Base-by-base conservation (phyloP, 805 yeast genomes). In the Candida sonorensis region DNA sequence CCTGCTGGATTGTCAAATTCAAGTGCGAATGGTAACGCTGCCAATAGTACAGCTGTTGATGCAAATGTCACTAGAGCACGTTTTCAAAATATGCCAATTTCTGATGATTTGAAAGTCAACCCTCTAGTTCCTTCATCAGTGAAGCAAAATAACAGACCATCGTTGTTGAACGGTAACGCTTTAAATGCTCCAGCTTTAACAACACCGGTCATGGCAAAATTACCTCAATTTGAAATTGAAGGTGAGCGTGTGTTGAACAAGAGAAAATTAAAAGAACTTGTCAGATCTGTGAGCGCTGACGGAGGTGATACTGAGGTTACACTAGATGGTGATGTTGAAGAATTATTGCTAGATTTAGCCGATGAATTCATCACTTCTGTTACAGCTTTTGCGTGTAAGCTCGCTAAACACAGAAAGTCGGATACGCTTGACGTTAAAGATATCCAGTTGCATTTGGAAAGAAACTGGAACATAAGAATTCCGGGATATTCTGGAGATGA, bases 251-350 rank as follows among this genome's bases (percentile, higher is more conserved):
- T 88, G 1, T 64, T 92, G 51, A 81, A 92, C 24, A 92, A 92
- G 56, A 68, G 98, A 31, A 92, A 92, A 55, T 67, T 92, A 44
- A 72, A 83, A 41, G 98, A 92, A 53, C 67, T 92, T 38, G 92
- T 92, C 6, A 75, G 77, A 50, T 75, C 84, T 2, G 83, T 79
- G 11, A 92, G 88, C 6, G 74, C 79, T 2, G 90, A 82, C 53
- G 92, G 81, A 55, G 96, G 95, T 26, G 97, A 90, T 51, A 82
- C 90, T 12, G 94, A 87, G 48, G 78, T 94, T 5, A 70, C 72
- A 4, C 82, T 92, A 36, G 98, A 90, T 56, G 97, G 97, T 17
- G 97, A 92, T 57, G 95, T 86, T 12, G 96, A 88, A 56, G 97
- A 90, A 46, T 62, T 92, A 24, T 61, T 92, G 22, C 65, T 92